Conservation (phyloP, 345 rosid genomes). For the Firmiana major region DNA sequence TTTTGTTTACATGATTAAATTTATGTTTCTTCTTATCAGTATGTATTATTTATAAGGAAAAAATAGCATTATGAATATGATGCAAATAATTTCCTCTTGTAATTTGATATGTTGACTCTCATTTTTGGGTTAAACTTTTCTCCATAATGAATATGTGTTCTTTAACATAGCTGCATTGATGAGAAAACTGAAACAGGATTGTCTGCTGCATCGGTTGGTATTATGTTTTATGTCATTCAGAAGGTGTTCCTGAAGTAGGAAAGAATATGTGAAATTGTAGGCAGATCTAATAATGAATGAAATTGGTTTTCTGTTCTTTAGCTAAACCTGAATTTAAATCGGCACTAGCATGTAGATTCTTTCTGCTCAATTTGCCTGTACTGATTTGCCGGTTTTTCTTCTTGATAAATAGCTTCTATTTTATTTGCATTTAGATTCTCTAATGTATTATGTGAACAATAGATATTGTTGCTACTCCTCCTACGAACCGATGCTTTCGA, state of each 20-base stretch:
- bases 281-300: neutral
- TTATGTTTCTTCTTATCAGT: neutral
- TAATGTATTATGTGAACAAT: neutral
- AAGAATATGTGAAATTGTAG: neutral
- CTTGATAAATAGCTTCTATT: neutral
- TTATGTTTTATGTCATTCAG: neutral
- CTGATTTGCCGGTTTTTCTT: neutral
- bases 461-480: neutral
- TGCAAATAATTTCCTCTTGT: neutral
- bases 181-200: neutral
- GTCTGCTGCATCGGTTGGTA: neutral
- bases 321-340: neutral
- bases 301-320: neutral
- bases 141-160: neutral
- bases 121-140: neutral
- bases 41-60: neutral
- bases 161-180: neutral
- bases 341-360: neutral
- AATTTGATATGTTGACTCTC: neutral
- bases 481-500: neutral
- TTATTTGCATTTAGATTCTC: no score
- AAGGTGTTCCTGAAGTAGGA: neutral
- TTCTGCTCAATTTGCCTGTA: neutral
- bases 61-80: neutral
- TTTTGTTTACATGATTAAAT: slow-evolving; percentile 4